Evolutionary conservation across 352 stramenopile species (phyloP).

Genomic region (Nothophytophthora sp.): DNA sequence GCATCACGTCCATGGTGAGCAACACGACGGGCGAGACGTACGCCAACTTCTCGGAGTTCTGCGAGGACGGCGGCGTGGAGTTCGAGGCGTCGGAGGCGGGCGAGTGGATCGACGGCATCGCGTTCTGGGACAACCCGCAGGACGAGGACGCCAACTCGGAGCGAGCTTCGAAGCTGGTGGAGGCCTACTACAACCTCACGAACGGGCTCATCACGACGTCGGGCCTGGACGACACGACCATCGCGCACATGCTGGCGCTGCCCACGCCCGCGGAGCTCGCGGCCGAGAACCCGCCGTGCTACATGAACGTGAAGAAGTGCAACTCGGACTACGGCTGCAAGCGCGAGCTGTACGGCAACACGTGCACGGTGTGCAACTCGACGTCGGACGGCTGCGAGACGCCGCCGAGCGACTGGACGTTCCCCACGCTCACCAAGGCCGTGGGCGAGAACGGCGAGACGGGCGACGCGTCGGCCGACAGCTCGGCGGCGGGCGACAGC

Average conservation of each 20-base stretch:
- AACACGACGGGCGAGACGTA: slow-evolving; percentile 24
- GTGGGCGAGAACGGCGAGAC: slow-evolving; percentile 51
- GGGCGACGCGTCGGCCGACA: slow-evolving; percentile 34
- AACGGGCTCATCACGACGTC: slow-evolving; percentile 36
- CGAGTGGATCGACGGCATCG: slow-evolving; percentile 30
- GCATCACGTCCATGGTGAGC: slow-evolving; percentile 47
- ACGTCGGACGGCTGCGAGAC: slow-evolving; percentile 41
- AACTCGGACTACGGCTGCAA: slow-evolving; percentile 54
- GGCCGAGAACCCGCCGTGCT: slow-evolving; percentile 65
- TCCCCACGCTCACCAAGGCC: slow-evolving; percentile 49
- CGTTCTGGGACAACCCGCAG: slow-evolving; percentile 51
- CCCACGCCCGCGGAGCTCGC: slow-evolving; percentile 47
- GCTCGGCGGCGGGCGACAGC: slow-evolving; percentile 28
- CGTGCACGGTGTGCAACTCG: slow-evolving; percentile 63
- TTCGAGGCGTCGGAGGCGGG: slow-evolving; percentile 36
- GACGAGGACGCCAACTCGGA: slow-evolving; percentile 34
- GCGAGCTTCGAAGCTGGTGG: slow-evolving; percentile 29
- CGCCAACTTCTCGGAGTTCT: slow-evolving; percentile 49
- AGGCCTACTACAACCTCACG: slow-evolving; percentile 43
- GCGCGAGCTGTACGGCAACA: slow-evolving; percentile 60
- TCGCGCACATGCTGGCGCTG: slow-evolving; percentile 54
- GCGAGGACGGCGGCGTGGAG: slow-evolving; percentile 41
- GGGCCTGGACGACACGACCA: slow-evolving; percentile 27
- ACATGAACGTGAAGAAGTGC: slow-evolving; percentile 63
- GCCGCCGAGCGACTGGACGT: slow-evolving; percentile 45